Conservation (phyloP, 1,284 basidiomycete species). For the Sphagnurus paluster region DNA sequence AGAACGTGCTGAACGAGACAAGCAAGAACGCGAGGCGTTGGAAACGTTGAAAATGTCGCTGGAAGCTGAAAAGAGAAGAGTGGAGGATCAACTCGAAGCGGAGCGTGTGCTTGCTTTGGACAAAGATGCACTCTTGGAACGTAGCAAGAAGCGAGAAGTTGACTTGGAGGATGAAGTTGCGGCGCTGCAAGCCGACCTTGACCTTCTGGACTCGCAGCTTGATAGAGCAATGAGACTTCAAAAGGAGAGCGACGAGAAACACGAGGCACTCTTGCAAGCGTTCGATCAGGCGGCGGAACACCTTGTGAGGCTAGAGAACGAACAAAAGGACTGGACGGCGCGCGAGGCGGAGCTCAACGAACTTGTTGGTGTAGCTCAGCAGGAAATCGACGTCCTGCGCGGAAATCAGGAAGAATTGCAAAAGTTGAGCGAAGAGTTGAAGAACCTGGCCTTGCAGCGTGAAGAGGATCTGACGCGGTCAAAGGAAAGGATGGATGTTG, state of each 20-base stretch:
- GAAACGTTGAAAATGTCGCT: conserved; percentile 79
- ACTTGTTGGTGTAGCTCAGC: conserved; percentile 58
- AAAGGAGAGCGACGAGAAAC: conserved; percentile 78
- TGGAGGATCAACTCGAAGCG: conserved; percentile 81
- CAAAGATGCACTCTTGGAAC: conserved; percentile 84
- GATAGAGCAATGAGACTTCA: conserved; percentile 78
- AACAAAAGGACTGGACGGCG: conserved; percentile 68
- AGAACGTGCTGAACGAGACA: conserved; percentile 86
- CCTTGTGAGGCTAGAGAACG: conserved; percentile 75
- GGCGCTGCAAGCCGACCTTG: conserved; percentile 82
- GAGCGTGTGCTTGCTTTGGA: conserved; percentile 82
- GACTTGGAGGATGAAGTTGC: conserved; percentile 86
- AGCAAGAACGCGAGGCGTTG: conserved; percentile 75
- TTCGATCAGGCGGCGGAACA: conserved; percentile 86
- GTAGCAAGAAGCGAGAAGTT: conserved; percentile 83
- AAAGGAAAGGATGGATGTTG: conserved; percentile 75
- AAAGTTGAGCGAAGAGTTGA: conserved; percentile 71
- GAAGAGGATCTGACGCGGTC: conserved; percentile 80
- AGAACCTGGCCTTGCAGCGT: conserved; percentile 68
- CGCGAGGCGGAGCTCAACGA: conserved; percentile 61
- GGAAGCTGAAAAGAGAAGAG: conserved; percentile 78
- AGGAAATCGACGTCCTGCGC: conserved; percentile 57
- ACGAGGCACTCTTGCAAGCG: conserved; percentile 66
- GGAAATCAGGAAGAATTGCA: conserved; percentile 61
- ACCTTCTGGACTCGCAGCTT: conserved; percentile 83